Base-by-base conservation (phyloP, 2,329 filamentous ascomycete genomes). In the Pochonia chlamydosporia region DNA sequence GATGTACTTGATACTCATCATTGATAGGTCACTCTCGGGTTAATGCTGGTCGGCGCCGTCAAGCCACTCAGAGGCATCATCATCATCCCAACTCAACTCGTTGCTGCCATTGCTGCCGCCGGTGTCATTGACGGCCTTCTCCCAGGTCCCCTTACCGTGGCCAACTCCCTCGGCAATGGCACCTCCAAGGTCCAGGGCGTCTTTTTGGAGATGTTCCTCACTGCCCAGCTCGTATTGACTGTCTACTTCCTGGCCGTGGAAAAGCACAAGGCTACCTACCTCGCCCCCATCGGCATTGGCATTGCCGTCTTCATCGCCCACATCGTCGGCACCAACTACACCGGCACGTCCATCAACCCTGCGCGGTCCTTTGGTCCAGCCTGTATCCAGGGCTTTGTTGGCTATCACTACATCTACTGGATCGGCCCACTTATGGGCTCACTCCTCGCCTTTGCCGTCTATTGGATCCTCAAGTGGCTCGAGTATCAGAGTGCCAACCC, bases 201-300 rank as follows among this genome's bases (percentile, higher is more conserved):
- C 35, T 84, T 86, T 58, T 75, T 86, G 41, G 83, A 86, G 62
- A 76, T 82, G 67, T 82, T 85, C 56, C 69, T 85, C 31, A 86
- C 82, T 0, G 69, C 79, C 0, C 73, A 84, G 58, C 69, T 87
- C 9, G 75, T 85, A 7, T 70, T 86, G 45, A 76, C 81, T 3
- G 78, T 86, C 25, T 78, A 82, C 61, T 84, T 88, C 77, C 72
- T 88, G 39, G 84, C 84, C 0, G 79, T 81, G 4, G 84, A 88
- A 61, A 89, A 89, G 66, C 84, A 89, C 62, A 81, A 82, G 39
- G 79, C 80, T 3, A 89, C 85, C 0, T 87, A 76, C 59, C 66
- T 89, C 1, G 85, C 85, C 0, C 85, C 86, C 0, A 67, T 89
- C 3, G 84, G 82, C 11, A 87, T 90, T 54, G 87, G 87, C 1